Conservation (phyloP, 345 rosid species). For the Physaria fendleri region DNA sequence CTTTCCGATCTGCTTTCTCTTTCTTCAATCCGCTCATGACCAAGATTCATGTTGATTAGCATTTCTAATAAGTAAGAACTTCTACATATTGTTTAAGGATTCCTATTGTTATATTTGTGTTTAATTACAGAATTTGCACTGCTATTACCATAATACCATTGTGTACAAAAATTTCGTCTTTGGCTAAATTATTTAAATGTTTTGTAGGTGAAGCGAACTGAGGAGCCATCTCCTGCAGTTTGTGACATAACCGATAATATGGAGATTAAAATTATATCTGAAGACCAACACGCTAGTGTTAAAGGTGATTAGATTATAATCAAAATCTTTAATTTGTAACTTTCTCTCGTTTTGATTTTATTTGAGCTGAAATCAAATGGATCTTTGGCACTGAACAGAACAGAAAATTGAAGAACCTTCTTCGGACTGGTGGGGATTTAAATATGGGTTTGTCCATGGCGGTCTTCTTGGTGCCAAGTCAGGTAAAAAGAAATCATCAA, state of each 20-base stretch:
- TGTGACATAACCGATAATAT: constrained; percentile 26
- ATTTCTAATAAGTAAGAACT: neutral
- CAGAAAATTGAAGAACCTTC: constrained; percentile 35
- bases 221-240: constrained; percentile 40
- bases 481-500: constrained; percentile 42
- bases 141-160: neutral
- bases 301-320: constrained; percentile 37
- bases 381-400: constrained; percentile 36
- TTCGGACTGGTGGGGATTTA: constrained; percentile 90
- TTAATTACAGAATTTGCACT: neutral
- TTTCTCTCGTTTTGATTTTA: neutral
- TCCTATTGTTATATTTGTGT: neutral
- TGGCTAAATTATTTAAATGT: neutral
- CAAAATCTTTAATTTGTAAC: neutral
- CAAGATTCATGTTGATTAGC: neutral
- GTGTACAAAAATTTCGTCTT: neutral
- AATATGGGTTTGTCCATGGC: constrained; percentile 80
- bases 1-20: neutral
- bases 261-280: constrained; percentile 39
- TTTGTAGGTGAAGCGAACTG: constrained; percentile 59
- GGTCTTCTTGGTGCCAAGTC: constrained; percentile 82
- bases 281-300: constrained; percentile 28
- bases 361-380: neutral
- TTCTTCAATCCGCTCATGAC: neutral
- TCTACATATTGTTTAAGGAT: neutral